Base-by-base conservation (phyloP, 1,139 yeast species). In the Geotrichum aggregatum region DNA sequence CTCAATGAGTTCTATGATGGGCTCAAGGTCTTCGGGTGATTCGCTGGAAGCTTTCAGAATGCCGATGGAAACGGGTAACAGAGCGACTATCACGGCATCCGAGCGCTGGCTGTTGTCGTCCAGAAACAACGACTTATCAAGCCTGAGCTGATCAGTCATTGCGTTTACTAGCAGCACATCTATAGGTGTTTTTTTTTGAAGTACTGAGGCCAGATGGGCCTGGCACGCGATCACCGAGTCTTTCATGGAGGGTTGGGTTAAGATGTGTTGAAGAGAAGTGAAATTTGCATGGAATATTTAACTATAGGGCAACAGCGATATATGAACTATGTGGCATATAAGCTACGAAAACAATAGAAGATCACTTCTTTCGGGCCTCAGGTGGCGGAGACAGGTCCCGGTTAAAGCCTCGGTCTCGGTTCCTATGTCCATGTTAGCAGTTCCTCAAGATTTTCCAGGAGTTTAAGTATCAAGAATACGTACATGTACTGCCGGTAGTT, bases 401-500 rank as follows among this genome's bases (percentile, higher is more conserved):
- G 60, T 81, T 82, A 65, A 80, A 82, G 0, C 86, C 86, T 53
- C 78, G 78, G 8, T 67, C 71, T 41, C 87, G 70, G 63, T 83
- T 82, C 52, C 52, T 50, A 45, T 10, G 38, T 6, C 21, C 33
- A 24, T 21, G 16, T 22, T 22, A 44, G 47, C 45, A 18, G n/a
- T n/a, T n/a, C n/a, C n/a, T n/a, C n/a, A n/a, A n/a, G n/a, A n/a
- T n/a, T n/a, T n/a, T n/a, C n/a, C n/a, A n/a, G n/a, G n/a, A n/a
- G n/a, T n/a, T n/a, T n/a, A n/a, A n/a, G n/a, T n/a, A n/a, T n/a
- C n/a, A n/a, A n/a, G n/a, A n/a, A 28, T 44, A 45, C 52, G 11
- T 45, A 50, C 83, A 83, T 82, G 59, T 83, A 83, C 67, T 83
- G 88, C 54, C 88, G 73, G 63, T 78, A 82, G 44, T 75, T 75